Conservation (phyloP, 164 flowering plant genomes). For the Vitis labrusca region DNA sequence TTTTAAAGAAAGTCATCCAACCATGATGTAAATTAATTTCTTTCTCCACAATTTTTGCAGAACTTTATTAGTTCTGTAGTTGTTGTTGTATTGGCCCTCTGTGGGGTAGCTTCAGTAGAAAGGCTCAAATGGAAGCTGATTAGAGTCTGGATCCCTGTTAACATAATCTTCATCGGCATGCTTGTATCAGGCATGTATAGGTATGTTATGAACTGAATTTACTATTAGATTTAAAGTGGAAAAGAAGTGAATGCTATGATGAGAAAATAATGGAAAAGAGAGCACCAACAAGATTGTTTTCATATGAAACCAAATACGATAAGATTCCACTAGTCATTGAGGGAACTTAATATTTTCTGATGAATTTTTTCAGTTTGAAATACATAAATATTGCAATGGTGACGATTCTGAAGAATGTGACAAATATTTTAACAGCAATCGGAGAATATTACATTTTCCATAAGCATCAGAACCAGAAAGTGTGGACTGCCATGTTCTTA, state of each 20-base stretch:
- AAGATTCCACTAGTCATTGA: too few species aligned
- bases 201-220: constrained; percentile 20
- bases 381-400: constrained; percentile 87
- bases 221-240: not conserved
- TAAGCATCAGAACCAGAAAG: constrained; percentile 70
- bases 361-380: constrained; percentile 61
- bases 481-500: constrained; percentile 81
- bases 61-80: constrained; percentile 56
- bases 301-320: too few species aligned
- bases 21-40: not conserved
- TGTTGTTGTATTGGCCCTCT: constrained; percentile 39
- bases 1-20: too few species aligned
- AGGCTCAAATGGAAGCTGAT: constrained; percentile 67
- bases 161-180: constrained; percentile 83
- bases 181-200: constrained; percentile 82
- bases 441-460: constrained; percentile 73
- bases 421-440: constrained; percentile 74
- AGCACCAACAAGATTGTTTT: not conserved
- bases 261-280: not conserved
- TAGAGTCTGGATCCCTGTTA: constrained; percentile 76
- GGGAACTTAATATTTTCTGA: constrained; percentile 5
- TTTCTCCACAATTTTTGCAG: constrained; percentile 38
- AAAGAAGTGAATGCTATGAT: not conserved
- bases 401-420: constrained; percentile 83
- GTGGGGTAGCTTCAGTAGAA: constrained; percentile 58